Evolutionary conservation across 1,139 yeast species (phyloP).

Genomic region (Taiozyma sp.): DNA sequence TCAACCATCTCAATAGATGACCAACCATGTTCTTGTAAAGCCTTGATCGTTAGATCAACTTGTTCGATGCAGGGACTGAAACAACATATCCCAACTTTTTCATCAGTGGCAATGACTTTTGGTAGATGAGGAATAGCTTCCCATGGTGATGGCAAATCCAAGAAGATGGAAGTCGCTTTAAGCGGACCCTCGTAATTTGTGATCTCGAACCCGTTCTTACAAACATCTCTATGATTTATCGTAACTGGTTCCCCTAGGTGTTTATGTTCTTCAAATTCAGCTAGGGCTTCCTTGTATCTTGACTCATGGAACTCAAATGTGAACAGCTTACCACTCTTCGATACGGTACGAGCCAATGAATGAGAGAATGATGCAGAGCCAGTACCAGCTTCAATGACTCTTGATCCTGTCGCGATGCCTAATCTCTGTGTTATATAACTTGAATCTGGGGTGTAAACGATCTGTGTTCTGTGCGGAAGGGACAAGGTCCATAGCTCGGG

Average conservation of each 20-base stretch:
- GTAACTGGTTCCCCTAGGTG: slow-evolving; percentile 39
- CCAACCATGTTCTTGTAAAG: slow-evolving; percentile 78
- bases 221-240: slow-evolving; percentile 90
- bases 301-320: slow-evolving; percentile 91
- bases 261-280: slow-evolving; percentile 73
- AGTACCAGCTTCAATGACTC: slow-evolving; percentile 95
- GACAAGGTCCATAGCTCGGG: slow-evolving; percentile 96
- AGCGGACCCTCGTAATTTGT: slow-evolving; percentile 32
- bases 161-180: slow-evolving; percentile 69
- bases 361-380: slow-evolving; percentile 97
- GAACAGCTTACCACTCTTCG: slow-evolving; percentile 54
- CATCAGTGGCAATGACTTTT: slow-evolving; percentile 49
- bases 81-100: slow-evolving; percentile 74
- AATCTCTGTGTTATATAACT: slow-evolving; percentile 84
- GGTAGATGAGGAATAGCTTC: slow-evolving; percentile 77
- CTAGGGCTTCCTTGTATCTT: slow-evolving; percentile 71
- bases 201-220: slow-evolving; percentile 76
- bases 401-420: slow-evolving; percentile 65
- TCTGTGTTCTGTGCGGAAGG: slow-evolving; percentile 95
- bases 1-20: slow-evolving; percentile 91
- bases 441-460: slow-evolving; percentile 94
- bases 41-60: slow-evolving; percentile 79
- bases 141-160: slow-evolving; percentile 98
- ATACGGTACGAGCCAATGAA: slow-evolving; percentile 77
- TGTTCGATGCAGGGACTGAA: slow-evolving; percentile 98